Percentiles rank a stretch among this genome's conserved stretches.
These are phyloP conservation scores for Leonotis leonurus DNA, from an alignment of 257 asterid species.

Conservation along the genomic window DNA sequence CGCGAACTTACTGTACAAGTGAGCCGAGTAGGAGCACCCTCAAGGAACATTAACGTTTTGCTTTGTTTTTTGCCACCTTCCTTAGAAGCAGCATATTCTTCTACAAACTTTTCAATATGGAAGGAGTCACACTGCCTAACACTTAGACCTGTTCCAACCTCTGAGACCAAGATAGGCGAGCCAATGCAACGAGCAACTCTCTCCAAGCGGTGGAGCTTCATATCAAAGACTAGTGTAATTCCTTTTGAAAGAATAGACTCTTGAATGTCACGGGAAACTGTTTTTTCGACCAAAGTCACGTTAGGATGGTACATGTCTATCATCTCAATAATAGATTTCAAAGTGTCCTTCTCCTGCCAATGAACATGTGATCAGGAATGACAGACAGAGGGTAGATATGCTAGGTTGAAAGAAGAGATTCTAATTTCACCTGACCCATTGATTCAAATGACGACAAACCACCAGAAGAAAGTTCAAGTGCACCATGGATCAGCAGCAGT, in stretches of 20 bases:
- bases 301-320: constrained; percentile 80
- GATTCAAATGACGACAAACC: constrained; percentile 74
- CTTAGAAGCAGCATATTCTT: constrained; percentile 54
- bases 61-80: constrained; percentile 74
- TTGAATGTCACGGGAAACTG: constrained; percentile 87
- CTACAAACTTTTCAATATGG: constrained; percentile 68
- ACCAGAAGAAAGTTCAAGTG: constrained; percentile 74
- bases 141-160: constrained; percentile 48
- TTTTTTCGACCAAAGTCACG: constrained; percentile 79
- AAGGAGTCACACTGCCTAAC: constrained; percentile 76
- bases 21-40: constrained; percentile 79
- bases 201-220: constrained; percentile 91
- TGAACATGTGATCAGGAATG: constrained; percentile 14
- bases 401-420: not conserved
- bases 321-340: constrained; percentile 59
- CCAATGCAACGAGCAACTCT: constrained; percentile 87
- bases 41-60: constrained; percentile 89
- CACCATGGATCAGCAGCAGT: constrained; percentile 68
- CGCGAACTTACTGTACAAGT: constrained; percentile 73
- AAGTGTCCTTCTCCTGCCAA: constrained; percentile 62
- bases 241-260: constrained; percentile 79
- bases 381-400: not conserved
- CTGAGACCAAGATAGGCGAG: constrained; percentile 55
- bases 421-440: constrained; percentile 61
- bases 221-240: constrained; percentile 76